Evolutionary conservation across 768 basidiomycete species (phyloP).

Genomic region (Clathrus columnatus): DNA sequence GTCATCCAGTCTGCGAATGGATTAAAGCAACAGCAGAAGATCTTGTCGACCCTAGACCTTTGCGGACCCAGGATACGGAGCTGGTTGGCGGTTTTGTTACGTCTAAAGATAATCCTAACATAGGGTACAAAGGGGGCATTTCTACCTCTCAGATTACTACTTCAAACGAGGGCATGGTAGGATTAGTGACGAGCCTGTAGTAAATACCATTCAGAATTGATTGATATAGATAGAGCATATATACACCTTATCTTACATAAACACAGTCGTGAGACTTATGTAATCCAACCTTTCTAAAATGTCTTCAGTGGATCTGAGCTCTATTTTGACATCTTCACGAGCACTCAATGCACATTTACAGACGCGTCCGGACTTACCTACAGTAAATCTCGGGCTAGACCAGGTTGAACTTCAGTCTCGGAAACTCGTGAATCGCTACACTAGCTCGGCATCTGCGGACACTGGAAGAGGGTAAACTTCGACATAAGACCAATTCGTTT

Average conservation of each 20-base stretch:
- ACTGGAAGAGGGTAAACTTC: constrained; percentile 61
- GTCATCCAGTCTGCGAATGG: constrained; percentile 65
- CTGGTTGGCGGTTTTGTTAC: constrained; percentile 53
- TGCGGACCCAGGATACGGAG: constrained; percentile 26
- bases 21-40: constrained; percentile 48
- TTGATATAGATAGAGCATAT: too few relatives aligned
- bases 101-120: constrained; percentile 45
- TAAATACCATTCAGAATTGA: too few relatives aligned
- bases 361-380: constrained; percentile 72
- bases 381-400: constrained; percentile 83
- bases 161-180: background rate
- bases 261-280: too few relatives aligned
- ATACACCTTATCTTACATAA: background rate
- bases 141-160: background rate
- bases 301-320: constrained; percentile 15
- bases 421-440: constrained; percentile 67
- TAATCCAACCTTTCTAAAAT: constrained; percentile 1
- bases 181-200: background rate
- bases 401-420: constrained; percentile 93
- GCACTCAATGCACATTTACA: constrained; percentile 65
- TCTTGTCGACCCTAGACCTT: constrained; percentile 26
- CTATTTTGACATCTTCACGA: constrained; percentile 22
- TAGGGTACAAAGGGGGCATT: constrained; percentile 45
- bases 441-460: constrained; percentile 47
- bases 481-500: background rate